A percentile compares a stretch with the other conserved stretches of the same genome.
phyloP scores from a whole-genome alignment of 108 stramenopile species.

The Cyclotella baltica region DNA sequence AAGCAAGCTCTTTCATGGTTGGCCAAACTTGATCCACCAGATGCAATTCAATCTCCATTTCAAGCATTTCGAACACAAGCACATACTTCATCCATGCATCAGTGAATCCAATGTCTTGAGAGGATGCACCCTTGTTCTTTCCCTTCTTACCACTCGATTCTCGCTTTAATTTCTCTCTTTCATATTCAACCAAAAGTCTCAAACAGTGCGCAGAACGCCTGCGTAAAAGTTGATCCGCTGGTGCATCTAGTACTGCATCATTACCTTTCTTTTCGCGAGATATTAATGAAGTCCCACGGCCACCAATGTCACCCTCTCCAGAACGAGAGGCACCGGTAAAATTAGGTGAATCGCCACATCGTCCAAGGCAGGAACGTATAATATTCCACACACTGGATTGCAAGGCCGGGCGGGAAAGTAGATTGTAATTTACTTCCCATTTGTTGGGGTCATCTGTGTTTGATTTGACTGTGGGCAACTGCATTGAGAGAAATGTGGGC shows the following conservation, averaged over 20 bases:
- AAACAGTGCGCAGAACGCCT: conserved; percentile 71
- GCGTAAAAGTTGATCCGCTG: conserved; percentile 57
- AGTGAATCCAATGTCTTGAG: neutral
- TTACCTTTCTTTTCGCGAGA: conserved; percentile 21
- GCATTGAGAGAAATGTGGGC: conserved; percentile 51
- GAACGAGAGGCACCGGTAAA: conserved; percentile 22
- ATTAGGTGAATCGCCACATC: conserved; percentile 49
- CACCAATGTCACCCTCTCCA: conserved; percentile 19
- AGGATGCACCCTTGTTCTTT: neutral
- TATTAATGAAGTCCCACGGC: conserved; percentile 24
- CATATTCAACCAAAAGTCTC: conserved; percentile 51
- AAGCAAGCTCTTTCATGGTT: conserved; percentile 61
- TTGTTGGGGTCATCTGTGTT: neutral
- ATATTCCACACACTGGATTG: conserved; percentile 65
- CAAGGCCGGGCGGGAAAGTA: conserved; percentile 31
- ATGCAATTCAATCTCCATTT: conserved; percentile 87
- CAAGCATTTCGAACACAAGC: conserved; percentile 78
- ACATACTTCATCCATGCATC: conserved; percentile 77
- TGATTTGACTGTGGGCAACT: conserved; percentile 33
- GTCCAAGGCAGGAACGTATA: conserved; percentile 58
- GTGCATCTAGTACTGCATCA: neutral
- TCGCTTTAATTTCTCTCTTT: conserved; percentile 6
- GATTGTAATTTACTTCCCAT: neutral
- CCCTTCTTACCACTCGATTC: neutral
- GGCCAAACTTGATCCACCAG: conserved; percentile 88